Base-by-base conservation (phyloP, 495 filamentous ascomycete genomes). In the Neurospora terricola region DNA sequence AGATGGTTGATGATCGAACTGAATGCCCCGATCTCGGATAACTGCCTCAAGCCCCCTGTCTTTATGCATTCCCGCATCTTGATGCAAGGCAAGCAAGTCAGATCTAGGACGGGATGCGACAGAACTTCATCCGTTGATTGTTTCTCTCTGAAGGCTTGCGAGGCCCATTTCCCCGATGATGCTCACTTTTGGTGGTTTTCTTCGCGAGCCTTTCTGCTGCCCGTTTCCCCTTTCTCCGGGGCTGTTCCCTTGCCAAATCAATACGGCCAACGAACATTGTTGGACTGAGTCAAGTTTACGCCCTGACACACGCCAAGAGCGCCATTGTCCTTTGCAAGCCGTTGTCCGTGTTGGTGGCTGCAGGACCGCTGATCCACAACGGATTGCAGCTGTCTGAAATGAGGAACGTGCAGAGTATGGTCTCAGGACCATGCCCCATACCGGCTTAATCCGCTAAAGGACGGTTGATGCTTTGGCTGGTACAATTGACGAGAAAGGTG, bases 321-420 rank as follows among this genome's bases (percentile, higher is more conserved):
- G 72, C 59, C 48, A 43, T 73, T 38, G 54, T 70, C 59, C 70
- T 48, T 74, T 37, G 38, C 40, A 72, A 73, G 37, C 73, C 59
- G 43, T 71, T 39, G 69, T 43, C 70, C 37, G 11, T 30, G 14
- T 21, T 18, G 39, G 4, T 14, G 18, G 38, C 66, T 40, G 70
- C 39, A 54, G 69, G 73, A 73, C 72, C 66, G 68, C 38, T 72
- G 45, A 75, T 45, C 38, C 74, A 73, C 30, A 38, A 38, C 71
- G 70, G 71, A 73, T 69, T 72, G 54, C 70, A 75, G 73, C 73
- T 72, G 69, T 72, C 69, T 71, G 70, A 48, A 72, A 69, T 69
- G 18, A 69, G 72, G 69, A 34, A 36, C 27, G 14, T 66, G 54
- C 54, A 66, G 27, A 66, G 27, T 34, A 66, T 66, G 27, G 54